Evolutionary conservation across 305 asterid genomes (phyloP).

Genomic region (Fraxinus floribunda): DNA sequence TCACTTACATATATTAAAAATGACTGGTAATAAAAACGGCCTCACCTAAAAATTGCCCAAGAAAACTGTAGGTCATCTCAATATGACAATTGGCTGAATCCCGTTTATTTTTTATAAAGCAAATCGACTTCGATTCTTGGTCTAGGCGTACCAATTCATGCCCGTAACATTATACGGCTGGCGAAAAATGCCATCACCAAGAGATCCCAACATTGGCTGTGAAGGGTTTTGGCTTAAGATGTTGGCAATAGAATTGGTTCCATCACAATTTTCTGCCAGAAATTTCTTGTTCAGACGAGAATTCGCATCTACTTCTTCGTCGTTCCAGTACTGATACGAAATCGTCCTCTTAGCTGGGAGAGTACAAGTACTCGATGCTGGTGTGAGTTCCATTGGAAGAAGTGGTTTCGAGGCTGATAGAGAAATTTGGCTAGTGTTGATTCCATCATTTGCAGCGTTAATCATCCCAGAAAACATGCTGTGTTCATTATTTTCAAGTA

Average conservation of each 20-base stretch:
- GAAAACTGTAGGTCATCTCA: conserved; percentile 3
- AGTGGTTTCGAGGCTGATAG: conserved; percentile 22
- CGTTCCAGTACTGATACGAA: conserved; percentile 46
- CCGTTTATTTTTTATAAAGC: background rate
- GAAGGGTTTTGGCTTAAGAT: conserved; percentile 33
- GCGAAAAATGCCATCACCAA: conserved; percentile 66
- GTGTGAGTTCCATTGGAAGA: conserved; percentile 25
- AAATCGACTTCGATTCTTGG: background rate
- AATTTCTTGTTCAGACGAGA: conserved; percentile 51
- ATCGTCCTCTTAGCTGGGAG: conserved; percentile 34
- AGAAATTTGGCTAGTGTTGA: conserved; percentile 27
- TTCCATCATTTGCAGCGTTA: conserved; percentile 16
- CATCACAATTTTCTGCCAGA: conserved; percentile 34
- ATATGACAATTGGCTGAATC: background rate
- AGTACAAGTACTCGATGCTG: conserved; percentile 14
- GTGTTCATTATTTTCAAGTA: conserved; percentile 46
- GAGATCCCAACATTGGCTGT: conserved; percentile 59
- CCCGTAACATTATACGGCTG: conserved; percentile 55
- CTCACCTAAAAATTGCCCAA: conserved; percentile 30
- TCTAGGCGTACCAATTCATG: conserved; percentile 68
- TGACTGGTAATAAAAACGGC: conserved; percentile 28
- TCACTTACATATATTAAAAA: conserved; percentile 21
- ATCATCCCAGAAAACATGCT: conserved; percentile 50
- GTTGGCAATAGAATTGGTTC: conserved; percentile 40
- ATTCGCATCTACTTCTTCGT: conserved; percentile 31